Percentiles rank a stretch among this genome's conserved stretches.
phyloP scores from a whole-genome alignment of 768 basidiomycete species.

The Boletus reticuloceps region DNA sequence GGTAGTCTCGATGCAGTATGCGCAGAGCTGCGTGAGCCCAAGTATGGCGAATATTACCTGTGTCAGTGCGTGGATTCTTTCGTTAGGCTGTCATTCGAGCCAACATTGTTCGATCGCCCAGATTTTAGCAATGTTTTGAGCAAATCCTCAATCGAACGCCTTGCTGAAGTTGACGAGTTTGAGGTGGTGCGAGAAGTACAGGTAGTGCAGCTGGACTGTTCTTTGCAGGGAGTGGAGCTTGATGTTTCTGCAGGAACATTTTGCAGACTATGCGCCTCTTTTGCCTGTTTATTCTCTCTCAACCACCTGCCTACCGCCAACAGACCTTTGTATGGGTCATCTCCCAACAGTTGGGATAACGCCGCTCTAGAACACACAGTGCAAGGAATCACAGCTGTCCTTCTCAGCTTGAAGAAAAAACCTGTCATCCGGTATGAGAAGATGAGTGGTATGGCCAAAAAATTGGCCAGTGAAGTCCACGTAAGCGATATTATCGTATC shows the following conservation, averaged over 20 bases:
- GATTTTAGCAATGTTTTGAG: slow-evolving; percentile 95
- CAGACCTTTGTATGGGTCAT: slow-evolving; percentile 69
- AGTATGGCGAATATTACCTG: slow-evolving; percentile 97
- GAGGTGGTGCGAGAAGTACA: slow-evolving; percentile 97
- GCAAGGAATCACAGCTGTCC: slow-evolving; percentile 78
- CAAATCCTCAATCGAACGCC: slow-evolving; percentile 86
- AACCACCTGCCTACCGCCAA: slow-evolving; percentile 65
- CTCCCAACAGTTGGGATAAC: slow-evolving; percentile 70
- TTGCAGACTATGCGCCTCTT: slow-evolving; percentile 92
- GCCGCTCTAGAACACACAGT: slow-evolving; percentile 74
- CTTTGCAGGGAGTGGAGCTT: not conserved
- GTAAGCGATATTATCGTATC: slow-evolving; percentile 36
- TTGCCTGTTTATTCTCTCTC: slow-evolving; percentile 86
- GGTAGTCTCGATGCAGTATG: slow-evolving; percentile 82
- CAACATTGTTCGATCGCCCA: slow-evolving; percentile 32
- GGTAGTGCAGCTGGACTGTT: slow-evolving; percentile 43
- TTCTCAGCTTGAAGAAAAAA: slow-evolving; percentile 94
- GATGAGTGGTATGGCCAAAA: slow-evolving; percentile 91
- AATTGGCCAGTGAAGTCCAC: slow-evolving; percentile 82
- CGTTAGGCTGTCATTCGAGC: slow-evolving; percentile 14
- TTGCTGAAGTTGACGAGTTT: slow-evolving; percentile 93
- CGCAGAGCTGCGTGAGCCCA: slow-evolving; percentile 81
- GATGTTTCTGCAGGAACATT: slow-evolving; percentile 73
- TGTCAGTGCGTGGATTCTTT: slow-evolving; percentile 86
- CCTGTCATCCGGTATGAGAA: slow-evolving; percentile 92